Evolutionary conservation across 495 filamentous ascomycete genomes (phyloP), one percentile per base, ranked within the genome.

Genomic region (Podospora didyma): DNA sequence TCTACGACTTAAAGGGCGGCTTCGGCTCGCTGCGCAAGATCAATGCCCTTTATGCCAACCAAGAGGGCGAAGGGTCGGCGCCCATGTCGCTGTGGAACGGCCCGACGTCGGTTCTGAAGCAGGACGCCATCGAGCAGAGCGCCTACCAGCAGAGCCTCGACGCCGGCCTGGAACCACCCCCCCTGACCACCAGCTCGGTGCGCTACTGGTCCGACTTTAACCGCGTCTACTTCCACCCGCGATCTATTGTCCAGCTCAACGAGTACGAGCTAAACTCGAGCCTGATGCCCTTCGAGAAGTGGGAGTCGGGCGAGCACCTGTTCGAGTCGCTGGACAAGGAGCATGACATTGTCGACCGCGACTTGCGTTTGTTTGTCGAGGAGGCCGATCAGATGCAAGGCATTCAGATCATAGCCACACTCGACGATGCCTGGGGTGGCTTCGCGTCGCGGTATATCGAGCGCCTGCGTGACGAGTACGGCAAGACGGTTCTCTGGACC

Each of bases 161-260:
- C 59, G 68, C 73, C 55, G 90, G 89, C 23, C 69, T 84, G 45
- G 59, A 75, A 2, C 85, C 89, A 1, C 74, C 84, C 1, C 73
- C 74, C 17, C 80, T 96, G 16, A 87, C 78, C 2, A 79, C 87
- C 0, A 76, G 82, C 28, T 81, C 85, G 2, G 88, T 97, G 19
- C 86, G 89, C 28, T 97, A 90, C 75, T 98, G 95, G 92, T 96
- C 91, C 14, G 94, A 98, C 71, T 97, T 89, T 72, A 92, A 88
- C 59, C 83, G 90, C 24, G 79, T 96, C 14, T 97, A 86, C 72
- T 97, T 90, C 68, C 92, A 99, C 67, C 94, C 94, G 2, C 85
- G 85, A 39, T 96, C 92, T 4, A 82, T 96, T 37, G 78, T 96
- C 7, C 92, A 93, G 65, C 73, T 96, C n/a, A 87, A 87, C 62